phyloP scores from a whole-genome alignment of 495 filamentous ascomycete species.

The Immersiella caudata region DNA sequence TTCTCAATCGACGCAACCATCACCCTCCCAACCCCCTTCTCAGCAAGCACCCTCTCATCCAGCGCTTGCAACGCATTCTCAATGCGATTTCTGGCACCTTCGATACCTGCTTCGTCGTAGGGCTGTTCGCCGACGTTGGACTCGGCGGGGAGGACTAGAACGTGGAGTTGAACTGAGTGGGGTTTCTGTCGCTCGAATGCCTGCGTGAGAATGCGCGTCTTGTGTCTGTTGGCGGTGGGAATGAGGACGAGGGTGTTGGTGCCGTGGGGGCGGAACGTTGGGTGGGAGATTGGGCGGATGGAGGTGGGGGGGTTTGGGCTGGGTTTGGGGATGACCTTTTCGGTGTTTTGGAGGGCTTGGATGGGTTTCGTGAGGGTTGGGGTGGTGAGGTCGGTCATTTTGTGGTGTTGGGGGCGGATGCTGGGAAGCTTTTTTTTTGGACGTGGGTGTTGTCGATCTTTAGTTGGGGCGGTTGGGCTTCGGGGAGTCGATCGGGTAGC shows the following conservation, averaged over 20 bases:
- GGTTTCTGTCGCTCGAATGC: slow-evolving; percentile 7
- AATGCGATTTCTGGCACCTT: slow-evolving; percentile 26
- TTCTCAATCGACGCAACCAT: slow-evolving; percentile 26
- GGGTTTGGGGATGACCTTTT: neutral
- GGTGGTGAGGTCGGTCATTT: too few species aligned
- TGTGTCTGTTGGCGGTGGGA: slow-evolving; percentile 24
- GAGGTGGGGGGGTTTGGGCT: neutral
- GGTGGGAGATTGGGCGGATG: neutral
- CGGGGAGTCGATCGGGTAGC: too few species aligned
- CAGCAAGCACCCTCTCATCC: neutral
- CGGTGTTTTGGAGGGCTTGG: neutral
- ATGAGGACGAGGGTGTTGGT: slow-evolving; percentile 22
- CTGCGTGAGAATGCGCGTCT: neutral
- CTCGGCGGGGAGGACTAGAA: slow-evolving; percentile 5
- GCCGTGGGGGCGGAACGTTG: neutral
- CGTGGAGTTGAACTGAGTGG: neutral
- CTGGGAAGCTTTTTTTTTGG: too few species aligned
- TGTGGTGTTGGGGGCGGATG: too few species aligned
- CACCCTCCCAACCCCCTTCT: slow-evolving; percentile 8
- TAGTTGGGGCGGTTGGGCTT: too few species aligned
- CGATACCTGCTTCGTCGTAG: slow-evolving; percentile 20
- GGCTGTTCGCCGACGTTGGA: slow-evolving; percentile 33
- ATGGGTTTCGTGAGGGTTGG: neutral
- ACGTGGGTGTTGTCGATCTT: too few species aligned
- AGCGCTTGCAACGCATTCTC: slow-evolving; percentile 8